phyloP scores from a whole-genome alignment of 192 early-diverging fungal species.

The Podila epicladia region DNA sequence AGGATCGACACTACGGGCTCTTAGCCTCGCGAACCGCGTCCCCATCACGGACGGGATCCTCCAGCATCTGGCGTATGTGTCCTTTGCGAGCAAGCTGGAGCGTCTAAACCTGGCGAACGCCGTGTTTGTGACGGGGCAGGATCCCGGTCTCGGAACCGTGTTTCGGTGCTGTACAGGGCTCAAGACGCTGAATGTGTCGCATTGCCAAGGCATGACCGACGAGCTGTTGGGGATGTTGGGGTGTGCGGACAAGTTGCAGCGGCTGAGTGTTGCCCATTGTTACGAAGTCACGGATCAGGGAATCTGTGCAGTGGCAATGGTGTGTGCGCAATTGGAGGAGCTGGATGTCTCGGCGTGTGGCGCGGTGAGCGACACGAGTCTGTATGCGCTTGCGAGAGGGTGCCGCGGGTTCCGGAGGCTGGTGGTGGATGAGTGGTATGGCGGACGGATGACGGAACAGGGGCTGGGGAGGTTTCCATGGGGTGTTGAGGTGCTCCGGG shows the following conservation, averaged over 20 bases:
- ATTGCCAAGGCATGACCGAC: slow-evolving; percentile 8
- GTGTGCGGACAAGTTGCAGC: background rate
- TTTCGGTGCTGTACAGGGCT: slow-evolving; percentile 12
- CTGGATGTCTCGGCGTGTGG: slow-evolving; percentile 26
- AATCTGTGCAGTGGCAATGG: background rate
- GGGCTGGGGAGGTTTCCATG: slow-evolving; percentile 8
- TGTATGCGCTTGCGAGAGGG: slow-evolving; percentile 5
- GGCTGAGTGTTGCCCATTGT: slow-evolving; percentile 20
- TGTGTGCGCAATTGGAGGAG: slow-evolving; percentile 1
- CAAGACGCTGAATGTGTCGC: slow-evolving; percentile 10
- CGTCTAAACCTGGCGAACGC: slow-evolving; percentile 8
- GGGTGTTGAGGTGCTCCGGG: background rate
- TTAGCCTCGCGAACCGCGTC: background rate
- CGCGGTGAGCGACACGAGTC: slow-evolving; percentile 6
- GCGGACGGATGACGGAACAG: slow-evolving; percentile 5
- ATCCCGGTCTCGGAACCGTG: slow-evolving; percentile 7
- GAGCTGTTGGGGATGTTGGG: background rate
- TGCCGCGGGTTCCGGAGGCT: slow-evolving; percentile 9
- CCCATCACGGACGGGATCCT: slow-evolving; percentile 4
- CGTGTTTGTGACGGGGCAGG: slow-evolving; percentile 11
- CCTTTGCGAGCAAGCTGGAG: background rate
- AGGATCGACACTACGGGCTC: background rate
- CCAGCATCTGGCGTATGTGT: background rate
- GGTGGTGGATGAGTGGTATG: slow-evolving; percentile 22
- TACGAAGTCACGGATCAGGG: slow-evolving; percentile 18